These are phyloP conservation scores for Chlorella sp. DNA, from an alignment of 139 green algal species.

Conservation along the genomic window DNA sequence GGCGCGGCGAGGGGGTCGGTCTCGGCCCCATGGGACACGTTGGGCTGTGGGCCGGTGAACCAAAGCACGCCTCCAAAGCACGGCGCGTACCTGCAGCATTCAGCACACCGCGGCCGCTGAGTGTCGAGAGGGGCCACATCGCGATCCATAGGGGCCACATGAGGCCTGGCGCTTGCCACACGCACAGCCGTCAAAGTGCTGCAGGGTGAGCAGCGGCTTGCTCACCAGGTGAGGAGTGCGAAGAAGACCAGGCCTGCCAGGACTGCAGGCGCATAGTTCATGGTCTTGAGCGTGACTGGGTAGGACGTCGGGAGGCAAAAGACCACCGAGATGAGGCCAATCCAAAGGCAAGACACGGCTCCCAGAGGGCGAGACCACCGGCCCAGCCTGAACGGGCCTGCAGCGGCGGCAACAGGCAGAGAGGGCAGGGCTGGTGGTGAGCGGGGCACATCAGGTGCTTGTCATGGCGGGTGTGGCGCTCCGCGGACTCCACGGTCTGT, in stretches of 20 bases:
- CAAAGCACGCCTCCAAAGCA: background rate
- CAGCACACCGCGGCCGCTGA: too few relatives aligned
- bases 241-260: background rate
- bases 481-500: background rate
- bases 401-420: background rate
- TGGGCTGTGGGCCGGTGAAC: background rate
- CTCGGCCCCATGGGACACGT: too few relatives aligned
- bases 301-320: constrained; percentile 14
- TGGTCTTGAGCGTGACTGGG: background rate
- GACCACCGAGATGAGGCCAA: constrained; percentile 25
- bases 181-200: background rate
- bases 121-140: too few relatives aligned
- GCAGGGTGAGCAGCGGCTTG: background rate
- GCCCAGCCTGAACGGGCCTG: constrained; percentile 44
- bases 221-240: background rate
- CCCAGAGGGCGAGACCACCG: constrained; percentile 10
- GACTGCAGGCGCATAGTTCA: background rate
- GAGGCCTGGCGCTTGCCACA: background rate
- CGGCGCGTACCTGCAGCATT: background rate
- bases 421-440: background rate
- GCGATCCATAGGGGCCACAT: background rate
- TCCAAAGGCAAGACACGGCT: constrained; percentile 26
- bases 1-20: too few relatives aligned
- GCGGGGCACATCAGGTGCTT: background rate
- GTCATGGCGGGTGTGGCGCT: background rate